phyloP scores from a whole-genome alignment of 805 yeast genomes.

The Yamadazyma sp. region DNA sequence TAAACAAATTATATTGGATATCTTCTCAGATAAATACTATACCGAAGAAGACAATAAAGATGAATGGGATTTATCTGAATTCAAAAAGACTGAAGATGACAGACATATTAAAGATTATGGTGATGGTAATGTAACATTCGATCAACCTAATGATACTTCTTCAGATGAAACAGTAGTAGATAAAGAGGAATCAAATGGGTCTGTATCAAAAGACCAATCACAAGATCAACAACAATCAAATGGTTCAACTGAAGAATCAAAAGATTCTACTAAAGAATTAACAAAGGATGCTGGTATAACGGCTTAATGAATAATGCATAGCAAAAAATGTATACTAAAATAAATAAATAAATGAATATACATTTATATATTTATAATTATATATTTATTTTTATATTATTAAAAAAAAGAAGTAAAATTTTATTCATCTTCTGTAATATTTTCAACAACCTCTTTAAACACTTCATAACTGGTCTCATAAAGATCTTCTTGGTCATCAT shows the following conservation, averaged over 20 bases:
- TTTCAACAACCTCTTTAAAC: slow-evolving; percentile 9
- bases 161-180: slow-evolving; percentile 1
- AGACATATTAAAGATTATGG: slow-evolving; percentile 66
- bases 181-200: neutral
- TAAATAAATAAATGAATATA: neutral
- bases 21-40: slow-evolving; percentile 54
- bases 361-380: too few relatives aligned
- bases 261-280: too few relatives aligned
- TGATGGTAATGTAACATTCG: slow-evolving; percentile 44
- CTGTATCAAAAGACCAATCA: neutral
- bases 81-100: slow-evolving; percentile 50
- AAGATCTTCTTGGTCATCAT: slow-evolving; percentile 34
- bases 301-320: neutral
- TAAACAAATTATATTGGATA: slow-evolving; percentile 62
- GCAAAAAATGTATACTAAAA: too few relatives aligned
- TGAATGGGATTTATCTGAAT: slow-evolving; percentile 56
- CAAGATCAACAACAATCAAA: too few relatives aligned
- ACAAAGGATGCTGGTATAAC: slow-evolving; percentile 1
- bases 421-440: too few relatives aligned
- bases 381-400: too few relatives aligned
- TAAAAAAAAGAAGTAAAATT: too few relatives aligned
- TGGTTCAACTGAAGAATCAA: too few relatives aligned
- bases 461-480: slow-evolving; percentile 19
- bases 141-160: neutral
- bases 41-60: slow-evolving; percentile 50